These are phyloP conservation scores for Aureobasidium sp. DNA, from an alignment of 2,329 filamentous ascomycete species.

Conservation along the genomic window DNA sequence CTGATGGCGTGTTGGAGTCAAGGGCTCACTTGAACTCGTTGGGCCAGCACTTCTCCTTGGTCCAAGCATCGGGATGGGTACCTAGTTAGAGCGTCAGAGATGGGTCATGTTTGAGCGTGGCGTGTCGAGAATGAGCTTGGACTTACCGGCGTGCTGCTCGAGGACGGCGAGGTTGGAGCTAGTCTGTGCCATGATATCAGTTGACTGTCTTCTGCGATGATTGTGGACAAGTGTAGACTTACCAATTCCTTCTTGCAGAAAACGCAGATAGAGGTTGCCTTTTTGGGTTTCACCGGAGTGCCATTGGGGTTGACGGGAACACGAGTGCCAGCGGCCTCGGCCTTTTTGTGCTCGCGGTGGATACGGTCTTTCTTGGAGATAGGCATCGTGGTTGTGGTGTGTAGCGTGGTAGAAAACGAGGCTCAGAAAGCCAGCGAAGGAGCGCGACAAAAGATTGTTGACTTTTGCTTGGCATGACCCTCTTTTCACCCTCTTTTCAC, in stretches of 20 bases:
- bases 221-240: not conserved
- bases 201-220: not conserved
- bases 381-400: conserved; percentile 30
- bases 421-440: not conserved
- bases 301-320: conserved; percentile 48
- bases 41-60: conserved; percentile 53
- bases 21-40: conserved; percentile 34
- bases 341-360: conserved; percentile 48
- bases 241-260: conserved; percentile 25
- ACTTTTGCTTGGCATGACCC: conserved; percentile 7
- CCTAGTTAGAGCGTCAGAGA: conserved; percentile 19
- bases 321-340: conserved; percentile 47
- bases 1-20: not conserved
- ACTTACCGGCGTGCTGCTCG: conserved; percentile 37
- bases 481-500: conserved; percentile 1
- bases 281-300: conserved; percentile 42
- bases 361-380: conserved; percentile 46
- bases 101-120: too few species aligned
- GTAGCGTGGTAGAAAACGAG: not conserved
- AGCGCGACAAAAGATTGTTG: not conserved
- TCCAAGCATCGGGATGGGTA: conserved; percentile 46
- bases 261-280: conserved; percentile 39
- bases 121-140: too few species aligned
- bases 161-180: conserved; percentile 46
- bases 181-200: conserved; percentile 23